A percentile compares a stretch with the other conserved stretches of the same genome.
phyloP scores from a whole-genome alignment of 139 green algal genomes.

The Coelastrella sp. region DNA sequence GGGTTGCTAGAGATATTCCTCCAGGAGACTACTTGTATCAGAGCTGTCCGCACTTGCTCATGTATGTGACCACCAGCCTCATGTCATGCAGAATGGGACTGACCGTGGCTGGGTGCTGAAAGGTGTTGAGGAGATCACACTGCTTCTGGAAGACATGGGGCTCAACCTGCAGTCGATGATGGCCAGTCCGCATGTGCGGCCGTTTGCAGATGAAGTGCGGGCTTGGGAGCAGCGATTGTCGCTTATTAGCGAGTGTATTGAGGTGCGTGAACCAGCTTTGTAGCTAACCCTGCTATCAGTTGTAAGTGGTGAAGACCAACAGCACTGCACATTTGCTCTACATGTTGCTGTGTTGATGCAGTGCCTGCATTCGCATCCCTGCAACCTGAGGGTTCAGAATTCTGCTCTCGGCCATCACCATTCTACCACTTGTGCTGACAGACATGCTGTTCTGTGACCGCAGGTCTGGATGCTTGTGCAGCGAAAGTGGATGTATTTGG shows the following conservation, averaged over 20 bases:
- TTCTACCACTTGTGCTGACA: not conserved
- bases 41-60: not conserved
- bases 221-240: slow-evolving; percentile 86
- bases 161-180: slow-evolving; percentile 94
- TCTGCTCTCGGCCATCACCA: too few species aligned
- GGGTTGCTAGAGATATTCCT: too few species aligned
- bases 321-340: not conserved
- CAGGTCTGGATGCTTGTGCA: slow-evolving; percentile 94
- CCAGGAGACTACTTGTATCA: too few species aligned
- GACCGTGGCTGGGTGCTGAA: slow-evolving; percentile 84
- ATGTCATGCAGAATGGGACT: slow-evolving; percentile 64
- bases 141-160: slow-evolving; percentile 90
- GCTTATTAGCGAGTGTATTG: slow-evolving; percentile 87
- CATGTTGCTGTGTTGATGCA: not conserved
- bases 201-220: slow-evolving; percentile 83
- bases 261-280: slow-evolving; percentile 55
- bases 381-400: too few species aligned
- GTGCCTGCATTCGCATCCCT: not conserved
- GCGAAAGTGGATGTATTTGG: slow-evolving; percentile 93
- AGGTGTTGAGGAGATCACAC: slow-evolving; percentile 80
- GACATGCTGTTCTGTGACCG: slow-evolving; percentile 46
- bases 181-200: slow-evolving; percentile 82
- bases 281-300: too few species aligned
- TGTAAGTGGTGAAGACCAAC: too few species aligned
- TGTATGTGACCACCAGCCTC: not conserved